A percentile compares a stretch with the other conserved stretches of the same genome.
These are phyloP conservation scores for Leishmania mexicana DNA, from an alignment of 208 protist genomes.

Conservation along the genomic window DNA sequence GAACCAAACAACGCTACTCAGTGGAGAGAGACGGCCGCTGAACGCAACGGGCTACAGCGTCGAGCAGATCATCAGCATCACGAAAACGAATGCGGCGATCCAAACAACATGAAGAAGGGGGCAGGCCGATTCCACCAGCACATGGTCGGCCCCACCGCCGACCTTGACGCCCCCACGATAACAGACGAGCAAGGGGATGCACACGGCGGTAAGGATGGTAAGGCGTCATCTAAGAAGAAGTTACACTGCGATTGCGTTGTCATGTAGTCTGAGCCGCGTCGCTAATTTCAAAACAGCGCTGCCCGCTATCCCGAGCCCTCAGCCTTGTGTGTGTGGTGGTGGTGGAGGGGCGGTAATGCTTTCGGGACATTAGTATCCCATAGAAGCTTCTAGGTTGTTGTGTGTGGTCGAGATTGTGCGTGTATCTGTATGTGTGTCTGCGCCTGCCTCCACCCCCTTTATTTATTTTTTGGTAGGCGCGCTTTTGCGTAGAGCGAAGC, in stretches of 20 bases:
- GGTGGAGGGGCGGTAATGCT: neutral
- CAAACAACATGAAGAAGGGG: neutral
- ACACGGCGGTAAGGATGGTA: conserved; percentile 4
- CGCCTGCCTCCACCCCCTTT: too few species aligned
- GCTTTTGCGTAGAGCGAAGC: too few species aligned
- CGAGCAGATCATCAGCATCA: neutral
- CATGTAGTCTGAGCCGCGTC: conserved; percentile 38
- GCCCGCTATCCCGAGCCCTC: neutral
- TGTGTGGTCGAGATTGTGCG: neutral
- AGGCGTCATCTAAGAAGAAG: conserved; percentile 24
- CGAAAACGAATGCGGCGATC: conserved; percentile 2
- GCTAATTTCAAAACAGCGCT: neutral
- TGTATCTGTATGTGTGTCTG: neutral
- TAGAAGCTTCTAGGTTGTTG: neutral
- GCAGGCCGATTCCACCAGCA: neutral
- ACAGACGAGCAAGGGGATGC: neutral
- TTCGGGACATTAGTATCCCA: neutral
- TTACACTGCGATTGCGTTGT: conserved; percentile 51
- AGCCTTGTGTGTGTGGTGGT: neutral
- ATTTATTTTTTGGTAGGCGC: too few species aligned
- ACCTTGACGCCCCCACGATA: conserved; percentile 11
- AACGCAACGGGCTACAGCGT: neutral
- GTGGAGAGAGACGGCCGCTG: neutral
- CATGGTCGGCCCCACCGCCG: neutral
- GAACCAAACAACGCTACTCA: conserved; percentile 17